phyloP scores from a whole-genome alignment of 2,329 filamentous ascomycete genomes.

The Neonectria ditissima region DNA sequence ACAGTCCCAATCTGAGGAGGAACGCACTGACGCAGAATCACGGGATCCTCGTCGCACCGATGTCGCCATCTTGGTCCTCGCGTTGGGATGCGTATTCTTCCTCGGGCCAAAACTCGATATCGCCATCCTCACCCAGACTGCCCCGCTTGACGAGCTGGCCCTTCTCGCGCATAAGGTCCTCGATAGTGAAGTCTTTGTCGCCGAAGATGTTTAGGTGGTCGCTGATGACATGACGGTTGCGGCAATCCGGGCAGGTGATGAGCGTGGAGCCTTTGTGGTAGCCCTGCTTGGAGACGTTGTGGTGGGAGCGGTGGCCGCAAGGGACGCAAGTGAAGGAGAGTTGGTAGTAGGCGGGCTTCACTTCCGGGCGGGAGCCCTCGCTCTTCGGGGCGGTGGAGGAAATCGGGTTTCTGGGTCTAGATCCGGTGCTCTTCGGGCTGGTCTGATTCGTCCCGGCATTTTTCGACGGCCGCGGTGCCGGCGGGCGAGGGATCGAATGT shows the following conservation, averaged over 20 bases:
- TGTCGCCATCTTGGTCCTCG: conserved; percentile 34
- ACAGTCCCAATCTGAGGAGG: neutral
- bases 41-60: conserved; percentile 27
- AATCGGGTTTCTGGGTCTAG: conserved; percentile 22
- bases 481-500: conserved; percentile 53
- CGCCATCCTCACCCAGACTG: conserved; percentile 79
- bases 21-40: conserved; percentile 1
- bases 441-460: conserved; percentile 27
- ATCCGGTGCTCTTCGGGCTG: conserved; percentile 25
- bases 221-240: conserved; percentile 89
- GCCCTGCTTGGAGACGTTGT: conserved; percentile 91
- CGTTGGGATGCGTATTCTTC: conserved; percentile 52
- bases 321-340: conserved; percentile 94
- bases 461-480: conserved; percentile 17
- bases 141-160: conserved; percentile 81
- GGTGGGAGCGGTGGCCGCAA: conserved; percentile 82
- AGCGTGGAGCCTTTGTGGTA: conserved; percentile 92
- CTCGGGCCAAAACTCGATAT: conserved; percentile 93
- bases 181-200: conserved; percentile 75
- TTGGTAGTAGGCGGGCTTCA: conserved; percentile 77
- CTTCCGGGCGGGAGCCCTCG: conserved; percentile 47
- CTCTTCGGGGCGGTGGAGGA: conserved; percentile 34
- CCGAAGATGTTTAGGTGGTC: conserved; percentile 88
- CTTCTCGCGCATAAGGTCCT: conserved; percentile 81
- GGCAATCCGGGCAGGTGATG: conserved; percentile 88